Evolutionary conservation across 768 basidiomycete genomes (phyloP).

Genomic region (Naganishia randhawae): DNA sequence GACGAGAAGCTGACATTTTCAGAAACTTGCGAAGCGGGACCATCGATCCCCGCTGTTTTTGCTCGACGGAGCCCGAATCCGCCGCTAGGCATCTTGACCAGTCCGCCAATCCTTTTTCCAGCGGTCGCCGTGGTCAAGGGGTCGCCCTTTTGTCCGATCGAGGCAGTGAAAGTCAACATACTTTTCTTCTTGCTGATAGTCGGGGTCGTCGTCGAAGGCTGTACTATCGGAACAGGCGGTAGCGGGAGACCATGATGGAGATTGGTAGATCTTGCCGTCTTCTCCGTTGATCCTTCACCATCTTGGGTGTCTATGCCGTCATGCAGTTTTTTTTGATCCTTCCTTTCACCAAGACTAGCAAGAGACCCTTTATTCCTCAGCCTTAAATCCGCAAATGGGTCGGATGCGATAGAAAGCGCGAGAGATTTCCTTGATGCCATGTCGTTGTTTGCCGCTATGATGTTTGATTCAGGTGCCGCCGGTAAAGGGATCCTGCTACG

Average conservation of each 20-base stretch:
- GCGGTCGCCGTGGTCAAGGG: neutral
- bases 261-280: neutral
- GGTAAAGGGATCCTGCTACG: neutral
- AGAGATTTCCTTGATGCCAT: neutral
- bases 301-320: too few relatives aligned
- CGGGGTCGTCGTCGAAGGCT: neutral
- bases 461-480: neutral
- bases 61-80: neutral
- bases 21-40: neutral
- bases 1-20: neutral
- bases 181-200: constrained; percentile 7
- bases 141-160: neutral
- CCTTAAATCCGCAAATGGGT: neutral
- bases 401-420: neutral
- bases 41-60: neutral
- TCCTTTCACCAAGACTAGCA: neutral
- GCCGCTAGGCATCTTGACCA: neutral
- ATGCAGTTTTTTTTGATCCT: too few relatives aligned
- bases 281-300: too few relatives aligned
- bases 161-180: neutral
- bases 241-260: neutral
- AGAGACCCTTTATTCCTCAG: neutral
- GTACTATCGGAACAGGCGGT: neutral
- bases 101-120: neutral
- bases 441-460: neutral